Evolutionary conservation across 2,329 filamentous ascomycete genomes (phyloP), one percentile per base, ranked within the genome.

Genomic region (Paraphaeosphaeria sporulosa): DNA sequence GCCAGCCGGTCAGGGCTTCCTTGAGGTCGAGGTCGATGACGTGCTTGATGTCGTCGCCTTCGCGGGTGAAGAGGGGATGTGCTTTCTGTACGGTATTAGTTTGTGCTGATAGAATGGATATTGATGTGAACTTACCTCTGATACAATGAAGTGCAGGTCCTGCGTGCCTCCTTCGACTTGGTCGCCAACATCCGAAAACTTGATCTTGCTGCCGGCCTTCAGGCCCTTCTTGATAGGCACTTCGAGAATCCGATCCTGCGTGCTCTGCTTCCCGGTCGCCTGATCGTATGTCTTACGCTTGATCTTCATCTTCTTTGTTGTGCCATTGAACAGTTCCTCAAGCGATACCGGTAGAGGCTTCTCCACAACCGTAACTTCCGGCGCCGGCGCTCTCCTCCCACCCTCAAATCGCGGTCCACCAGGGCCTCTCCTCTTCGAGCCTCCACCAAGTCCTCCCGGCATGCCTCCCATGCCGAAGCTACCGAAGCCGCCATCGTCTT

Each of bases 171-270:
- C 95, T 74, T 98, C 95, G 63, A 97, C 93, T 77, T 98, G 94
- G 78, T 99, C 95, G 12, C 95, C 95, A n/a, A 99, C 94, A 44
- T 94, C 93, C 74, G 91, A 92, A 76, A 97, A 99, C 81, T 97
- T 97, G 80, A 99, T 97, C 85, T 98, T 99, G 73, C 92, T 96
- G 32, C 95, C 95, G 70, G 96, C 94, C 82, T 98, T 97, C 79
- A 98, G 82, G 60, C 95, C 95, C 6, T 93, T 89, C 82, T 97
- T 98, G 81, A 99, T 97, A 49, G 93, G 93, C 55, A 98, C 94
- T 74, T 96, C 93, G 32, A 99, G 82, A 19, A 97, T 92, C 72
- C 94, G 91, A 71, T 99, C 95, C 62, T 94, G 91, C 3, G 90
- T 90, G 46, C 87, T 92, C 69, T 93, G 89, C 83, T 96, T 97